These are phyloP conservation scores for Casuarina equisetifolia DNA, from an alignment of 306 rosid genomes.

Conservation along the genomic window DNA sequence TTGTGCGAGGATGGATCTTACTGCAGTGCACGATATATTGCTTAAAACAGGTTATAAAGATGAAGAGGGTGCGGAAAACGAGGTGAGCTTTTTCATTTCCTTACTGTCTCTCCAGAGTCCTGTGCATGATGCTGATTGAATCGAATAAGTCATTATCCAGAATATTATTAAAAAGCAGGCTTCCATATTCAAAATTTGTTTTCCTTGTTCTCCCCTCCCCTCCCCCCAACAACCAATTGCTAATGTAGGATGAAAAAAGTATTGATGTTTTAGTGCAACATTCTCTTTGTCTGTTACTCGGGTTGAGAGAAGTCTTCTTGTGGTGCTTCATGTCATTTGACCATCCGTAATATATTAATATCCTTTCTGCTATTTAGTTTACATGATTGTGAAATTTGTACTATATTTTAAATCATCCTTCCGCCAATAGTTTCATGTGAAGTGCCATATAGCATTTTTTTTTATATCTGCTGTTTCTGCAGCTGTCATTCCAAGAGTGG, in stretches of 20 bases:
- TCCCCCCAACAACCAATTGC: no score
- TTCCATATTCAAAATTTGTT: background rate
- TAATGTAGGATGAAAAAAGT: background rate
- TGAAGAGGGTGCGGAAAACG: constrained; percentile 96
- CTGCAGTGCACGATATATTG: constrained; percentile 82
- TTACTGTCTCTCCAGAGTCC: background rate
- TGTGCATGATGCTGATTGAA: background rate
- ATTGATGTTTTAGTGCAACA: background rate
- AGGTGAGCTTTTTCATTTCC: constrained; percentile 40
- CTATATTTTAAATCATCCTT: background rate
- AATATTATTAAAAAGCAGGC: background rate
- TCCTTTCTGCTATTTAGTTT: background rate
- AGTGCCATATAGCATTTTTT: background rate
- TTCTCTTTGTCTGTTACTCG: no score
- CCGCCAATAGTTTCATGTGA: background rate
- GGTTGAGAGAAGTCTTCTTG: background rate
- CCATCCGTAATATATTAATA: background rate
- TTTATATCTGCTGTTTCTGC: constrained; percentile 21
- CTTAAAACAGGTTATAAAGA: constrained; percentile 88
- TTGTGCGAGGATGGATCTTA: constrained; percentile 82
- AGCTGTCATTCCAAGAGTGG: constrained; percentile 99
- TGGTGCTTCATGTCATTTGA: background rate
- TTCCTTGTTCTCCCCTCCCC: background rate
- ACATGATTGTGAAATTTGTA: background rate
- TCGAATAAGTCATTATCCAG: background rate